Conservation (phyloP, 140 eudicot genomes). For the Flaveria floridana region DNA sequence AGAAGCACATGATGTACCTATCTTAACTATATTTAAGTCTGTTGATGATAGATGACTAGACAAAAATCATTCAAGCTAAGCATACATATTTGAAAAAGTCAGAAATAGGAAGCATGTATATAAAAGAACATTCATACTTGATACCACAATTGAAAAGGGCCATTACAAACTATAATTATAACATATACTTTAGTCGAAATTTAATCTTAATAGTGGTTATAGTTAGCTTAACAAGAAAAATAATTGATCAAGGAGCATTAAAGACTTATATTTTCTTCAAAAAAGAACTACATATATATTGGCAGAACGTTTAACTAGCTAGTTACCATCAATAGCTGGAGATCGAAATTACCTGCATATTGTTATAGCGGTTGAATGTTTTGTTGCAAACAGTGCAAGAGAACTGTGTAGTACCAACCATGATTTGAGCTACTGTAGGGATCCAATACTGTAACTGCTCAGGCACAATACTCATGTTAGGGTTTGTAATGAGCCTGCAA, state of each 20-base stretch:
- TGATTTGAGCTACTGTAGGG: constrained; percentile 68
- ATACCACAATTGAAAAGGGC: too few relatives aligned
- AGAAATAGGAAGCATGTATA: too few relatives aligned
- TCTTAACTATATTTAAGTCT: neutral
- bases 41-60: too few relatives aligned
- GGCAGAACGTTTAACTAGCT: neutral
- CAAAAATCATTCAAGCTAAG: too few relatives aligned
- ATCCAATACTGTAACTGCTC: constrained; percentile 57
- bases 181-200: too few relatives aligned
- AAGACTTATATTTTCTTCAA: neutral
- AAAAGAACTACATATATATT: too few relatives aligned
- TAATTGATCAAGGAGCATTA: neutral
- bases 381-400: constrained; percentile 70
- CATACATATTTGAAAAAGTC: too few relatives aligned
- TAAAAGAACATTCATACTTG: too few relatives aligned
- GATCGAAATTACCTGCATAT: constrained; percentile 59
- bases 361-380: constrained; percentile 65
- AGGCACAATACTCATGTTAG: constrained; percentile 8
- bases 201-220: too few relatives aligned
- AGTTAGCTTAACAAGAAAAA: too few relatives aligned
- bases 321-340: neutral
- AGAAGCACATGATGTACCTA: neutral
- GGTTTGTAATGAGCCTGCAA: constrained; percentile 20
- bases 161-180: too few relatives aligned
- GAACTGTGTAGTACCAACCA: constrained; percentile 72